These are phyloP conservation scores for Aquilaria sinensis DNA, from an alignment of 345 rosid genomes.

Conservation along the genomic window DNA sequence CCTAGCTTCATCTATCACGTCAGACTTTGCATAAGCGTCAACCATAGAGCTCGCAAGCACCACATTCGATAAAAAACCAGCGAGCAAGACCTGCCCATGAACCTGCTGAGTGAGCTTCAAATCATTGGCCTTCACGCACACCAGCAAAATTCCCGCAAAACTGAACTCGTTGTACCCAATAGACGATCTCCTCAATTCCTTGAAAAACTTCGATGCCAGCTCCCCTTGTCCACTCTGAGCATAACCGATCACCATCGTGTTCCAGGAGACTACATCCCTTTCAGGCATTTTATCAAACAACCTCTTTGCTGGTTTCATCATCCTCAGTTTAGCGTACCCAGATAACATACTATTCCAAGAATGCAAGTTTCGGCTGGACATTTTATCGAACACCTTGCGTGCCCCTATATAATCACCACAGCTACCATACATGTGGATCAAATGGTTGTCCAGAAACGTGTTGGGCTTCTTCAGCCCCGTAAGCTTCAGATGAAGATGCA, in stretches of 20 bases:
- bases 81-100: conserved; percentile 71
- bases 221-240: conserved; percentile 34
- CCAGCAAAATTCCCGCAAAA: conserved; percentile 57
- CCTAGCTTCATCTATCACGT: conserved; percentile 48
- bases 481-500: conserved; percentile 78
- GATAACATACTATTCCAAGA: conserved; percentile 68
- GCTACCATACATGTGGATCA: conserved; percentile 42
- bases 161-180: conserved; percentile 56
- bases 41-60: conserved; percentile 50
- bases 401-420: conserved; percentile 46
- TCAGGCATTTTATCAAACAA: conserved; percentile 73
- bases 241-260: conserved; percentile 67
- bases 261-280: conserved; percentile 73
- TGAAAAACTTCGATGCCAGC: conserved; percentile 45
- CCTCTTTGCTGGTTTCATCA: conserved; percentile 42
- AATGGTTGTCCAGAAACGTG: conserved; percentile 43
- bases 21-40: conserved; percentile 65
- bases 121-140: conserved; percentile 48
- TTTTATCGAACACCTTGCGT: conserved; percentile 55
- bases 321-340: conserved; percentile 64
- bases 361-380: conserved; percentile 52
- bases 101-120: conserved; percentile 45
- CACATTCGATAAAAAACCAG: conserved; percentile 49
- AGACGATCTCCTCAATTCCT: conserved; percentile 43
- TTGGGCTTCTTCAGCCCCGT: conserved; percentile 45